Evolutionary conservation across 208 protist species (phyloP), one percentile per base, ranked within the genome.

Genomic region (Acanthamoeba lenticulata): DNA sequence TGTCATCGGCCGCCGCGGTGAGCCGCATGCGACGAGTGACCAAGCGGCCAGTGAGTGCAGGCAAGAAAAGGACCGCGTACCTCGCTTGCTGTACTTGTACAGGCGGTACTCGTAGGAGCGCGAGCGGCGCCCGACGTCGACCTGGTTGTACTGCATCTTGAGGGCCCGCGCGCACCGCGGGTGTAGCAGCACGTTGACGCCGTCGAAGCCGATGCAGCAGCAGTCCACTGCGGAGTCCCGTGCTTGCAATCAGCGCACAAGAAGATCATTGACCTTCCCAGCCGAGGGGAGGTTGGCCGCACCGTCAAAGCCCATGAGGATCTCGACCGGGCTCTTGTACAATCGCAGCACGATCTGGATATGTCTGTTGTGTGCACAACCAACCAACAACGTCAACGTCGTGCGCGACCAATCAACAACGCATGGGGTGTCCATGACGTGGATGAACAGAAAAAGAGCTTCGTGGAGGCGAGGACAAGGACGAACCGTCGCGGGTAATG

Each of bases 281-380:
- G n/a, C n/a, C n/a, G n/a, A n/a, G n/a, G n/a, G n/a, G n/a, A n/a
- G n/a, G n/a, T n/a, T n/a, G n/a, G 62, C n/a, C 29, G 29, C 29
- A 72, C 62, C 67, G 95, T 97, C 96, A 38, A 97, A 97, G 1
- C 96, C 96, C 55, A 94, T 86, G 27, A 96, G 47, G 32, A 96
- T 32, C 40, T 97, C 96, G 15, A 96, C 95, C 29, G 94, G 94
- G 32, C 77, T 93, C 45, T 94, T 88, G 89, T 97, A 97, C 38
- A 97, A 67, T 60, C 96, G 86, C n/a, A 97, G 65, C 17, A 97
- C 69, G 72, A 97, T 69, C 69, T 97, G 96, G 44, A 97, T 79
- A 32, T 95, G 88, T 45, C 96, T 94, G 62, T n/a, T n/a, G n/a
- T n/a, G n/a, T n/a, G n/a, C 62, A 57, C 49, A 57, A 57, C 49